Evolutionary conservation across 768 basidiomycete genomes (phyloP).

Genomic region (Amanita jacksonii): DNA sequence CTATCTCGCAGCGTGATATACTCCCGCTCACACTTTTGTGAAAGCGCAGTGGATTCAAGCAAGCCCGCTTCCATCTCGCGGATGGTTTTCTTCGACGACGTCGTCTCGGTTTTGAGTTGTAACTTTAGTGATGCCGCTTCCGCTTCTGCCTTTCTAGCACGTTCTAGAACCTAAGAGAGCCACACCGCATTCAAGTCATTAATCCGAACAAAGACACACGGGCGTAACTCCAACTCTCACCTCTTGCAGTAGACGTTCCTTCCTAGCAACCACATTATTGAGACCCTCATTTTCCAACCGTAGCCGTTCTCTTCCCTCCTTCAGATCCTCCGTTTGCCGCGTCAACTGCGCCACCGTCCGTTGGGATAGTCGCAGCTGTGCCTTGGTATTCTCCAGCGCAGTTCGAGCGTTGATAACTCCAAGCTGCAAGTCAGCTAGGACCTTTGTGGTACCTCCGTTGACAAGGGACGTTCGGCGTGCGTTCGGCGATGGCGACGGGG

Average conservation of each 20-base stretch:
- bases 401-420: constrained; percentile 72
- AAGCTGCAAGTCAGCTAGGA: constrained; percentile 78
- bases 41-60: constrained; percentile 64
- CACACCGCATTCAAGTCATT: no score
- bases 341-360: constrained; percentile 78
- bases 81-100: constrained; percentile 62
- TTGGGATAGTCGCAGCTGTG: constrained; percentile 73
- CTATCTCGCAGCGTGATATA: constrained; percentile 73
- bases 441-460: constrained; percentile 78
- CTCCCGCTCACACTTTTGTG: constrained; percentile 76
- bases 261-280: constrained; percentile 81
- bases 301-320: constrained; percentile 76
- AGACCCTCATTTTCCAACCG: constrained; percentile 80
- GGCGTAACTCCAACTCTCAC: constrained; percentile 37
- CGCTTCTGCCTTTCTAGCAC: constrained; percentile 79
- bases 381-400: constrained; percentile 80
- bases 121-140: constrained; percentile 59
- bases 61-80: constrained; percentile 76
- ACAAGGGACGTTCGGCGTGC: constrained; percentile 47
- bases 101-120: constrained; percentile 66
- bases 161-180: constrained; percentile 66
- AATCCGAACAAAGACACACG: no score
- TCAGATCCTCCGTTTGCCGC: constrained; percentile 79
- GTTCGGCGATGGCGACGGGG: constrained; percentile 40
- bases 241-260: constrained; percentile 82